These are phyloP conservation scores for Niebla homalea DNA, from an alignment of 495 filamentous ascomycete species.

Conservation along the genomic window DNA sequence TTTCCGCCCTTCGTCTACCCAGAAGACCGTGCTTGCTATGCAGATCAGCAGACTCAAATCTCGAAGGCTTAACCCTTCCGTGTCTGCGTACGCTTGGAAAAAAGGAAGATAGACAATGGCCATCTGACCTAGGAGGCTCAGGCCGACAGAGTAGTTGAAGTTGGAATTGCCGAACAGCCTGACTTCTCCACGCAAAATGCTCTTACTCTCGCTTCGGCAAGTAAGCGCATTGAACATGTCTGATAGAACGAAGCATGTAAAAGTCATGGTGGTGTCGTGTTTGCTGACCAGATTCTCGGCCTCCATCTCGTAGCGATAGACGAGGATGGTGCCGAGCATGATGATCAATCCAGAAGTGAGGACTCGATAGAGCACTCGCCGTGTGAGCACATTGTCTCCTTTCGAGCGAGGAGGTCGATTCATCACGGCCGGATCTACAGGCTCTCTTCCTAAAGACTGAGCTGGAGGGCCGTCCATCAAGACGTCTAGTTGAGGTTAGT, in stretches of 20 bases:
- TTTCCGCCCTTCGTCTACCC: conserved; percentile 86
- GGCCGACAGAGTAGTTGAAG: conserved; percentile 87
- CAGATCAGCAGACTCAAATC: conserved; percentile 60
- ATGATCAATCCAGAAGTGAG: conserved; percentile 80
- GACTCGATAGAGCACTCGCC: conserved; percentile 65
- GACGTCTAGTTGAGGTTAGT: conserved; percentile 52
- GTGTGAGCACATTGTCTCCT: conserved; percentile 76
- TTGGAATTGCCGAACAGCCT: conserved; percentile 72
- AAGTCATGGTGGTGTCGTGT: conserved; percentile 97
- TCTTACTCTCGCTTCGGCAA: conserved; percentile 85
- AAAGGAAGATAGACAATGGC: conserved; percentile 89
- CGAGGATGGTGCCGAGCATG: conserved; percentile 78
- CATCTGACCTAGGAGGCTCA: conserved; percentile 71
- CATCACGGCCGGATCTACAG: conserved; percentile 92
- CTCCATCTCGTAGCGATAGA: conserved; percentile 84
- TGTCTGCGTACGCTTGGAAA: conserved; percentile 89
- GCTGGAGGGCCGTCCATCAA: conserved; percentile 98
- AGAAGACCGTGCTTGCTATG: conserved; percentile 81
- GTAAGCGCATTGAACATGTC: conserved; percentile 98
- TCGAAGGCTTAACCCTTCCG: conserved; percentile 60
- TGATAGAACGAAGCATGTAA: conserved; percentile 95
- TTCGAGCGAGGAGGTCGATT: conserved; percentile 73
- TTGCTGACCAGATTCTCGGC: conserved; percentile 56
- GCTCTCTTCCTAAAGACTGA: conserved; percentile 92
- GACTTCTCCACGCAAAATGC: conserved; percentile 73